Percentiles rank a stretch among this genome's conserved stretches.
Evolutionary conservation across 371 early-diverging fungal species (phyloP).

Genomic region (Actinomortierella ambigua): DNA sequence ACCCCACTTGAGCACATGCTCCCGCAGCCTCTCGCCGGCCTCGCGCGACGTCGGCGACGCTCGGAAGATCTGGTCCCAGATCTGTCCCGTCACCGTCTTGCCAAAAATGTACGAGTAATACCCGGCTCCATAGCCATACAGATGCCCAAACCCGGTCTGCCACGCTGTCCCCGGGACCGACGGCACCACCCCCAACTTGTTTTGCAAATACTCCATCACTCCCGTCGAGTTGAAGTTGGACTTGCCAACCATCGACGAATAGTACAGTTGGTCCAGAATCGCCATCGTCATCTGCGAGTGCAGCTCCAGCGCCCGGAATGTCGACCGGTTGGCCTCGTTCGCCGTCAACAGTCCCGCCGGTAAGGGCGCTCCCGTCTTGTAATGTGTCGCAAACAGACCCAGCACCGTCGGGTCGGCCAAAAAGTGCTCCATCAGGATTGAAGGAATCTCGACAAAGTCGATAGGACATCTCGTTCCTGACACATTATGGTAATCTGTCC

Average conservation of each 20-base stretch:
- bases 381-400: slow-evolving; percentile 69
- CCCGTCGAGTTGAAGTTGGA: slow-evolving; percentile 56
- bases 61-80: slow-evolving; percentile 77
- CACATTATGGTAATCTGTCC: slow-evolving; percentile 94
- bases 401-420: slow-evolving; percentile 76
- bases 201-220: slow-evolving; percentile 59
- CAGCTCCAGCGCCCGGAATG: slow-evolving; percentile 77
- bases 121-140: slow-evolving; percentile 90
- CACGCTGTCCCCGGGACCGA: slow-evolving; percentile 76
- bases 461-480: slow-evolving; percentile 90
- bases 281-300: slow-evolving; percentile 90
- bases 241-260: slow-evolving; percentile 48
- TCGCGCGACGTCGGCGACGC: slow-evolving; percentile 58
- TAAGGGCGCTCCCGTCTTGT: slow-evolving; percentile 62
- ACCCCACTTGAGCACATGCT: slow-evolving; percentile 87
- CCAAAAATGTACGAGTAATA: slow-evolving; percentile 96
- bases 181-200: slow-evolving; percentile 63
- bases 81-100: slow-evolving; percentile 76
- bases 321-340: slow-evolving; percentile 54
- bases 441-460: slow-evolving; percentile 97
- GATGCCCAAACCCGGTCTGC: slow-evolving; percentile 92
- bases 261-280: slow-evolving; percentile 83
- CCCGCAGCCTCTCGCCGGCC: slow-evolving; percentile 66
- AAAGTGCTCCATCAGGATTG: slow-evolving; percentile 93
- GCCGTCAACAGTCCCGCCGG: slow-evolving; percentile 54